phyloP scores from a whole-genome alignment of 2,329 filamentous ascomycete genomes.

The Curvularia lunata region DNA sequence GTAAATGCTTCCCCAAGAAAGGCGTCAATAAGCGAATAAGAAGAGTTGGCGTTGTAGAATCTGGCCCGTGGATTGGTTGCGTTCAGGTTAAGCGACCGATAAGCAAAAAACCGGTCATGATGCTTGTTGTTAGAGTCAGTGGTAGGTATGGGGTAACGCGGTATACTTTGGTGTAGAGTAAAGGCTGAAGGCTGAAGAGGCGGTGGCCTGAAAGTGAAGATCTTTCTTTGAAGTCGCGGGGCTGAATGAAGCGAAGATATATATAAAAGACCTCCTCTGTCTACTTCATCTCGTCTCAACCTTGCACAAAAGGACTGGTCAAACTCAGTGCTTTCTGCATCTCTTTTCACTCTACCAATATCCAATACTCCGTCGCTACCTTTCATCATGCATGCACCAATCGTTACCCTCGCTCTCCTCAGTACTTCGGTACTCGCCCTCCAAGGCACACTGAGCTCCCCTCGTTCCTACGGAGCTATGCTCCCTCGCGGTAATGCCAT shows the following conservation, averaged over 20 bases:
- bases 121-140: background rate
- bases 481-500: background rate
- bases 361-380: background rate
- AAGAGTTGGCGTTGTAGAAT: background rate
- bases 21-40: background rate
- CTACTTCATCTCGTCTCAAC: too few species aligned
- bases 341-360: background rate
- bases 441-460: background rate
- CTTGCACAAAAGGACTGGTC: too few species aligned
- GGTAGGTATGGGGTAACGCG: background rate
- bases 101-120: background rate
- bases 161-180: background rate
- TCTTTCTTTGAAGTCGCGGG: background rate
- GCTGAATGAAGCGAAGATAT: background rate
- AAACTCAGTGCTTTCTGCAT: background rate
- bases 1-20: background rate
- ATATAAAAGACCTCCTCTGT: too few species aligned
- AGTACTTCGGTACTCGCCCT: background rate
- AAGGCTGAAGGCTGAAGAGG: background rate
- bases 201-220: background rate
- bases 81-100: background rate
- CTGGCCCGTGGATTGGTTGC: background rate
- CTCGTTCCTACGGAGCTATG: background rate
- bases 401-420: constrained; percentile 1
- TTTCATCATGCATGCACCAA: background rate